A percentile compares a stretch with the other conserved stretches of the same genome.
Conservation (phyloP, 192 early-diverging fungal species). For the Podochytrium sp. region DNA sequence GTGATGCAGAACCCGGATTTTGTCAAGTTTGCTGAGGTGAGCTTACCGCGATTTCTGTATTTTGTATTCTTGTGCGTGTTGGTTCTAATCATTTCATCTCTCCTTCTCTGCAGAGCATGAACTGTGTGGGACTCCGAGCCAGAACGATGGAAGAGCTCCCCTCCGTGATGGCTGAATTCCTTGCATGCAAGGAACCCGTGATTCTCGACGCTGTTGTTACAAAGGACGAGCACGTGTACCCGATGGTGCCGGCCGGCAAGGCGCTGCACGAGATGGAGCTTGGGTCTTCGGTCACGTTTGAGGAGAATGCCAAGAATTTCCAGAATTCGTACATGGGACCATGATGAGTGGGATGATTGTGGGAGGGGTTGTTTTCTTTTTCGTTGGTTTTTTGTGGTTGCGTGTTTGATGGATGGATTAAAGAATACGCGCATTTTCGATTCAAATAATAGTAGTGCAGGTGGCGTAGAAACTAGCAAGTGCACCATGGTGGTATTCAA, state of each 20-base stretch:
- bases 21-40: constrained; percentile 89
- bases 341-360: constrained; percentile 16
- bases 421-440: too few species aligned
- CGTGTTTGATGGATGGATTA: too few species aligned
- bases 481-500: too few species aligned
- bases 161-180: constrained; percentile 86
- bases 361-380: background rate
- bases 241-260: constrained; percentile 97
- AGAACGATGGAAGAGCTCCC: constrained; percentile 84
- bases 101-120: too few species aligned
- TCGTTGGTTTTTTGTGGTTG: background rate
- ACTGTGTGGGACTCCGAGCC: constrained; percentile 84
- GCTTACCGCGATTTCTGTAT: background rate
- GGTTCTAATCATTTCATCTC: constrained; percentile 43
- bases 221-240: constrained; percentile 93
- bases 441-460: too few species aligned
- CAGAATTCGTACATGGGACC: constrained; percentile 55
- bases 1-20: constrained; percentile 97
- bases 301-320: constrained; percentile 52
- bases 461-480: too few species aligned
- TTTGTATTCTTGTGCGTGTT: background rate
- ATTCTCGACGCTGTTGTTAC: constrained; percentile 89
- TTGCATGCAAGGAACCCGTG: constrained; percentile 81
- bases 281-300: constrained; percentile 41
- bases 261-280: constrained; percentile 82